Base-by-base conservation (phyloP, 1,284 basidiomycete species). In the Papiliotrema fonsecae region DNA sequence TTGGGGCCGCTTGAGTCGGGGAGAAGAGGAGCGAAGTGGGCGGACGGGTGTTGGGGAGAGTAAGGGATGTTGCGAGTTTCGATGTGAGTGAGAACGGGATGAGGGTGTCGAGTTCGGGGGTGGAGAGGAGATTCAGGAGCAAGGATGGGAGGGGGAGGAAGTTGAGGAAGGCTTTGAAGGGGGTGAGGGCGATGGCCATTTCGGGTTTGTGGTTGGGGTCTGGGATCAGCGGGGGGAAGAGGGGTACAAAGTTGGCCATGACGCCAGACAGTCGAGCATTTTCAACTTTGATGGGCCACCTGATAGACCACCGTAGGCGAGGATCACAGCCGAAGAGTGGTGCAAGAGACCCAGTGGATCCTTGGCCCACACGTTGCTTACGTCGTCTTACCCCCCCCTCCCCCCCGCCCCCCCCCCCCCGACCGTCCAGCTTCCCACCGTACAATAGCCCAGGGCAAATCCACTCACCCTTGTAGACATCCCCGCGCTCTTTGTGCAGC, bases 121-220 rank as follows among this genome's bases (percentile, higher is more conserved):
- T 86, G 26, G 69, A 73, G 27, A 75, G 64, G 49, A 99, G 78
- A 62, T 72, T 52, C 70, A 83, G 82, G 6, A 76, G 69, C 60
- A 97, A 88, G 46, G 82, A 77, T 0, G 77, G 65, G 1, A 92
- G 79, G 2, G 60, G 67, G 18, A 68, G 57, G 50, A 73, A 70
- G 60, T 69, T 69, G 44, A 67, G 60, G 57, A 98, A 81, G 0
- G 89, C 96, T 32, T 79, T 79, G 77, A 98, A 98, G 6, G 85
- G 82, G 0, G 92, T 93, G 48, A 99, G 75, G 1, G 96, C 96
- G 44, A 98, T 81, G 11, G 93, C 92, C 90, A 99, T 96, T 72
- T 99, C 96, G 3, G 96, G 96, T 75, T 79, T 70, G 52, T 71
- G 67, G 55, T 65, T 67, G 35, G 56, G 56, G 49, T 67, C 65